Evolutionary conservation across 2,329 filamentous ascomycete genomes (phyloP), one percentile per base, ranked within the genome.

Genomic region (Penicillium sp.): DNA sequence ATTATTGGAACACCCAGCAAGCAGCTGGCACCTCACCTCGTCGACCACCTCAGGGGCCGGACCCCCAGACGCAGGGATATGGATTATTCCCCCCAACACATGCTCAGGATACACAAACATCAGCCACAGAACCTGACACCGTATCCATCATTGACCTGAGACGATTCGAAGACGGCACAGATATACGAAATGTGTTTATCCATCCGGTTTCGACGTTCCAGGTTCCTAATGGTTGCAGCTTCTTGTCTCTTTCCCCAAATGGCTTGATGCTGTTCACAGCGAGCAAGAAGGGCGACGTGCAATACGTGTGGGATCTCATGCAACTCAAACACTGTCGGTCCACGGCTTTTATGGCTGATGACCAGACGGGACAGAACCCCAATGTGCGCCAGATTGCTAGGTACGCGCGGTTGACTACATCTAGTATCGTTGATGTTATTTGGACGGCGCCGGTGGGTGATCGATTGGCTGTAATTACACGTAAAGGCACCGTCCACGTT

Each of bases 401-500:
- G 58, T 97, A 96, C 69, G 90, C 90, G 20, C 87, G 94, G 39
- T 89, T 97, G 84, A 97, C 93, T 2, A 89, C 93, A 47, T 91
- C 94, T 3, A 89, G 90, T 52, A 90, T 97, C 53, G 84, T 97
- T 22, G 93, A 97, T 68, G 89, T 96, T 40, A 85, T 87, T 3
- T 99, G 94, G 94, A 88, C 89, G 2, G 83, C 85, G 53, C 90
- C 90, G 4, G 87, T 87, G 54, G 90, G 90, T 22, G 90, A 96
- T 69, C 87, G 89, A 56, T 78, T 95, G 38, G 93, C 92, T 2
- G 87, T 99, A 76, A 86, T 97, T 26, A 97, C 94, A 0, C 91
- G 96, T 67, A 89, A 92, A 64, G 92, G 93, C n/a, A 99, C 94
- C 9, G 87, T 97, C 11, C 94, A 99, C 74, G 84, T 97, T 42